These are phyloP conservation scores for Trichoderma pleuroti DNA, from an alignment of 2,329 filamentous ascomycete species.

Conservation along the genomic window DNA sequence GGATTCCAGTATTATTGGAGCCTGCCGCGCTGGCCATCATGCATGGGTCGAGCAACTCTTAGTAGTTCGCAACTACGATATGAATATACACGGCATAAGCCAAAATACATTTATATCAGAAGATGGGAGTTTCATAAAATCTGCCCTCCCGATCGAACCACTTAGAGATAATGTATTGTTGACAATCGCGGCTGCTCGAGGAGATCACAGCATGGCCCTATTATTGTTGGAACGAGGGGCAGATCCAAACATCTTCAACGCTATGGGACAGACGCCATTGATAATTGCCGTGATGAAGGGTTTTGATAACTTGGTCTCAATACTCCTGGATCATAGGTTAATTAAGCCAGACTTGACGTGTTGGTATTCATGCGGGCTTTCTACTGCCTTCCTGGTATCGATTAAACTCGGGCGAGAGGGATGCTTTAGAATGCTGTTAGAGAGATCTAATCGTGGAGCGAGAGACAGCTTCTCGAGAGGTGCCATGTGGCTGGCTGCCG, in stretches of 20 bases:
- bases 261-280: not conserved
- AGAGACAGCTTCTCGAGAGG: not conserved
- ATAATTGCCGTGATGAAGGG: not conserved
- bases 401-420: not conserved
- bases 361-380: fast-evolving
- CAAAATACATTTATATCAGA: not conserved
- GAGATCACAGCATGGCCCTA: not conserved
- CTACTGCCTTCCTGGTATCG: not conserved
- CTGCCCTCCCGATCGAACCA: not conserved
- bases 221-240: not conserved
- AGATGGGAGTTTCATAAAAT: not conserved
- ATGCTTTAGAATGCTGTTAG: fast-evolving
- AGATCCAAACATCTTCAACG: not conserved
- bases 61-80: not conserved
- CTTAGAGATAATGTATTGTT: not conserved
- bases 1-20: not conserved
- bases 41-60: not conserved
- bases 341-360: not conserved
- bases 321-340: not conserved
- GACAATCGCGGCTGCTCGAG: not conserved
- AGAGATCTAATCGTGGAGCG: not conserved
- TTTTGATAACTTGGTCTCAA: not conserved
- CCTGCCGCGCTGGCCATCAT: not conserved
- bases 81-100: not conserved
- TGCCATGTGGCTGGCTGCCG: not conserved